phyloP scores from a whole-genome alignment of 2,329 filamentous ascomycete species.

The Xylaria sp. region DNA sequence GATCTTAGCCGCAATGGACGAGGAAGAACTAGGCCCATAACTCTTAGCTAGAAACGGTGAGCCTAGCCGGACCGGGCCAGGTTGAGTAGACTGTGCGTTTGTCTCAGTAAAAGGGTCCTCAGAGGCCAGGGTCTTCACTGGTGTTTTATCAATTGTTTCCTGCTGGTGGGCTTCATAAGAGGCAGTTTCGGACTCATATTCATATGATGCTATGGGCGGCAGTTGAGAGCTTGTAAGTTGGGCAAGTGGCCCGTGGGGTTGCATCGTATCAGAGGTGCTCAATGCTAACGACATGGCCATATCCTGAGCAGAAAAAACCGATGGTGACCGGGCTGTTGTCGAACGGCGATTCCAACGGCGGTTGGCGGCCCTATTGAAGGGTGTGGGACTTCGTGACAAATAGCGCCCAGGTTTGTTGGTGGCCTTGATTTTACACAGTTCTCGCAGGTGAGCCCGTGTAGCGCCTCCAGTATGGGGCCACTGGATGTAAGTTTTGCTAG shows the following conservation, averaged over 20 bases:
- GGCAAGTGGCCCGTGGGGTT: slow-evolving; percentile 69
- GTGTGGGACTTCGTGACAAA: slow-evolving; percentile 65
- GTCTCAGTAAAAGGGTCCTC: slow-evolving; percentile 20
- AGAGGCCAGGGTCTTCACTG: slow-evolving; percentile 1
- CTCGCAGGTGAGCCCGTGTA: slow-evolving; percentile 70
- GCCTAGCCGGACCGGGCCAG: slow-evolving; percentile 54
- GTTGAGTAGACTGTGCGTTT: background rate
- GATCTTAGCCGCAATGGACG: slow-evolving; percentile 56
- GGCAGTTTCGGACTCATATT: slow-evolving; percentile 26
- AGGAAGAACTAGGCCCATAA: slow-evolving; percentile 71
- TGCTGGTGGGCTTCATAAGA: slow-evolving; percentile 14
- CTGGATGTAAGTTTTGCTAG: slow-evolving; percentile 61
- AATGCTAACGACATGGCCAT: slow-evolving; percentile 72
- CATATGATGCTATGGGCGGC: slow-evolving; percentile 45
- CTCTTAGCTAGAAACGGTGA: slow-evolving; percentile 69
- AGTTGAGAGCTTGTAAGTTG: slow-evolving; percentile 62
- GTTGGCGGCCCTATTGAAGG: slow-evolving; percentile 63
- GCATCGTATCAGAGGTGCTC: slow-evolving; percentile 73
- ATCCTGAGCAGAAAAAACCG: slow-evolving; percentile 68
- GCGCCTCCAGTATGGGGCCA: slow-evolving; percentile 74
- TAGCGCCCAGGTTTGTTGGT: slow-evolving; percentile 58
- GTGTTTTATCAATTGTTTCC: slow-evolving; percentile 4
- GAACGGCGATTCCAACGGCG: slow-evolving; percentile 62
- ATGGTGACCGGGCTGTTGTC: slow-evolving; percentile 58
- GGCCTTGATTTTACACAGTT: slow-evolving; percentile 69